These are phyloP conservation scores for Fusarium goolgardi DNA, from an alignment of 2,329 filamentous ascomycete genomes.

Conservation along the genomic window DNA sequence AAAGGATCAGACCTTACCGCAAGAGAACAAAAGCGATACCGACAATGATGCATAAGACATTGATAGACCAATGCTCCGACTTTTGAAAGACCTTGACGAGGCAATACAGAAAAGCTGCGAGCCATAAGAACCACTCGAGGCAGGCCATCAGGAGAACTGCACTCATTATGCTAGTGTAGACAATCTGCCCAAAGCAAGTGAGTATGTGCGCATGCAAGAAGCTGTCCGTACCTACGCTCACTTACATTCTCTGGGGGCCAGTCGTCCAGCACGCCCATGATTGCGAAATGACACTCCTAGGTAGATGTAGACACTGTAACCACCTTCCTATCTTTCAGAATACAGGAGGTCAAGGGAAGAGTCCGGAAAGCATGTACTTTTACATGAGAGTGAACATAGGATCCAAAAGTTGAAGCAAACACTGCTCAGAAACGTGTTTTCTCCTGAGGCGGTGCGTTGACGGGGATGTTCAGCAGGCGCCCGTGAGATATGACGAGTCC, in stretches of 20 bases:
- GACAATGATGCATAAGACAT: conserved; percentile 80
- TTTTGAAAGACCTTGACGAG: conserved; percentile 88
- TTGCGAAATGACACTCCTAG: conserved; percentile 13
- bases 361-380: neutral
- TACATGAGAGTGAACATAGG: neutral
- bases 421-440: conserved; percentile 1
- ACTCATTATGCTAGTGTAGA: conserved; percentile 85
- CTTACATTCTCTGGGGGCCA: conserved; percentile 64
- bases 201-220: neutral
- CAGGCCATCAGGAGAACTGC: conserved; percentile 84
- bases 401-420: neutral
- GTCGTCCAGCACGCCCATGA: conserved; percentile 58
- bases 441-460: conserved; percentile 3
- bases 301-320: neutral
- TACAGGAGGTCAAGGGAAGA: neutral
- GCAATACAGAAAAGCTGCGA: conserved; percentile 94
- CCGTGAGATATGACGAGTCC: conserved; percentile 19
- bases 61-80: conserved; percentile 87
- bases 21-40: conserved; percentile 78
- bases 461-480: conserved; percentile 19
- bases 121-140: conserved; percentile 94
- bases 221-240: neutral
- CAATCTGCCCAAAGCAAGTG: conserved; percentile 68
- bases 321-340: too few relatives aligned
- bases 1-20: conserved; percentile 64